phyloP scores from a whole-genome alignment of 345 rosid genomes.

The Corymbia maculata region DNA sequence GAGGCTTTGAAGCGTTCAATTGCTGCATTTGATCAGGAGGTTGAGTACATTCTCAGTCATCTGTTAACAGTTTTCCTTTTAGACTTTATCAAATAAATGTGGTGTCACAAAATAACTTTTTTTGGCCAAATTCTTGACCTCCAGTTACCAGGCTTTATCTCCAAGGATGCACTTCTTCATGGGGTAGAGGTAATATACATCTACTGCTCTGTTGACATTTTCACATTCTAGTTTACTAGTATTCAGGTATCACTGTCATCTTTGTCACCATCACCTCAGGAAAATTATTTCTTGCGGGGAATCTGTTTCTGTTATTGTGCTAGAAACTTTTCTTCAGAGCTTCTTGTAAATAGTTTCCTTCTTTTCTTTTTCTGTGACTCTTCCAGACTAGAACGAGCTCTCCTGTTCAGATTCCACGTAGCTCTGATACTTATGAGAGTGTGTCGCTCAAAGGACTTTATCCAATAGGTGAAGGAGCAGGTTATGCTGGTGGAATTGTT shows the following conservation, averaged over 20 bases:
- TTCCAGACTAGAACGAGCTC: slow-evolving; percentile 92
- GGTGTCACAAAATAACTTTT: not conserved
- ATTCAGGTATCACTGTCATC: not conserved
- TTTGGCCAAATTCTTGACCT: slow-evolving; percentile 5
- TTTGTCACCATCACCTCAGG: not conserved
- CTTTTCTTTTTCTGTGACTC: not conserved
- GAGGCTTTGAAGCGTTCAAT: slow-evolving; percentile 64
- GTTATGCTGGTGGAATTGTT: slow-evolving; percentile 96
- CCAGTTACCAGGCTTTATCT: slow-evolving; percentile 88
- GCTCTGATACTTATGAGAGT: slow-evolving; percentile 67
- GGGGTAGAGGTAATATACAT: slow-evolving; percentile 70
- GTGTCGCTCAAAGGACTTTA: slow-evolving; percentile 70
- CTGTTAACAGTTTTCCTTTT: not conserved
- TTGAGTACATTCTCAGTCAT: slow-evolving; percentile 1
- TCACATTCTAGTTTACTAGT: not conserved
- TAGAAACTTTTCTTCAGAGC: not conserved
- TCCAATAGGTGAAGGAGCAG: slow-evolving; percentile 98
- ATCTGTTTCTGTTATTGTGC: not conserved
- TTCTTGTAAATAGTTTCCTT: not conserved
- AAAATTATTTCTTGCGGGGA: not conserved
- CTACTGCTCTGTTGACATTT: not conserved
- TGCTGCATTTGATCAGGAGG: slow-evolving; percentile 76
- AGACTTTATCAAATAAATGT: not conserved
- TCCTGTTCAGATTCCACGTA: slow-evolving; percentile 68
- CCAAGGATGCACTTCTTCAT: slow-evolving; percentile 84